Percentiles rank a stretch among this genome's conserved stretches.
phyloP scores from a whole-genome alignment of 805 yeast species.

The Huiozyma sinensis region DNA sequence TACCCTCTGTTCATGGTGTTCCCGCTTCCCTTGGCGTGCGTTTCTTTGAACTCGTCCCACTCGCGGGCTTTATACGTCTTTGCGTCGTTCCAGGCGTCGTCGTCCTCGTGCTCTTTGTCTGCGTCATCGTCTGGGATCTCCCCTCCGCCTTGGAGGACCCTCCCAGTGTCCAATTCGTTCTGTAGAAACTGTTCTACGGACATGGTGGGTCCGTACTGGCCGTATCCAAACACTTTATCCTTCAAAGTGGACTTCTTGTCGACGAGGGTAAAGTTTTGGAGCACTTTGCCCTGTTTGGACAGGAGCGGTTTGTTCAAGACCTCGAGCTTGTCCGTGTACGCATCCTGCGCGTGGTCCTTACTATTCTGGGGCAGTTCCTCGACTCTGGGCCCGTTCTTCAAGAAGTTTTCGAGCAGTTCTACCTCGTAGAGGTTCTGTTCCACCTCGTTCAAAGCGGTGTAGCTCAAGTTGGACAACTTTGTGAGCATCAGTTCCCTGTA shows the following conservation, averaged over 20 bases:
- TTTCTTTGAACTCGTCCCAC: conserved; percentile 93
- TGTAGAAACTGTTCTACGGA: conserved; percentile 85
- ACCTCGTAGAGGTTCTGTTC: conserved; percentile 57
- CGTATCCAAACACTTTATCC: conserved; percentile 74
- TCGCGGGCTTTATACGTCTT: conserved; percentile 68
- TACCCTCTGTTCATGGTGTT: conserved; percentile 63
- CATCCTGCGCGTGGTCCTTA: conserved; percentile 23
- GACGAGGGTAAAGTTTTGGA: conserved; percentile 74
- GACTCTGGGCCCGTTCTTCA: conserved; percentile 15
- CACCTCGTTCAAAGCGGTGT: conserved; percentile 44
- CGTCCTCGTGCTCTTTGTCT: conserved; percentile 44
- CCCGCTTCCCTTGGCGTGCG: conserved; percentile 80
- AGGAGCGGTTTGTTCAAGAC: conserved; percentile 40
- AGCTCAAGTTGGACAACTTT: conserved; percentile 41
- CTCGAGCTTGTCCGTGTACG: conserved; percentile 59
- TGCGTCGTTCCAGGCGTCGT: conserved; percentile 44
- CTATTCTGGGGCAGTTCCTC: not conserved
- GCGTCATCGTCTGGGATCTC: conserved; percentile 22
- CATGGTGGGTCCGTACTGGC: conserved; percentile 89
- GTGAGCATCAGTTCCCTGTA: conserved; percentile 46
- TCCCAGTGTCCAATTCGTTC: conserved; percentile 76
- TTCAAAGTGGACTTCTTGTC: conserved; percentile 46
- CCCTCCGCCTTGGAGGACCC: conserved; percentile 48
- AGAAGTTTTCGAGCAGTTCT: conserved; percentile 43
- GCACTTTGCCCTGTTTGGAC: conserved; percentile 64